phyloP scores from a whole-genome alignment of 2,329 filamentous ascomycete species.

The Fusarium bactridioides region DNA sequence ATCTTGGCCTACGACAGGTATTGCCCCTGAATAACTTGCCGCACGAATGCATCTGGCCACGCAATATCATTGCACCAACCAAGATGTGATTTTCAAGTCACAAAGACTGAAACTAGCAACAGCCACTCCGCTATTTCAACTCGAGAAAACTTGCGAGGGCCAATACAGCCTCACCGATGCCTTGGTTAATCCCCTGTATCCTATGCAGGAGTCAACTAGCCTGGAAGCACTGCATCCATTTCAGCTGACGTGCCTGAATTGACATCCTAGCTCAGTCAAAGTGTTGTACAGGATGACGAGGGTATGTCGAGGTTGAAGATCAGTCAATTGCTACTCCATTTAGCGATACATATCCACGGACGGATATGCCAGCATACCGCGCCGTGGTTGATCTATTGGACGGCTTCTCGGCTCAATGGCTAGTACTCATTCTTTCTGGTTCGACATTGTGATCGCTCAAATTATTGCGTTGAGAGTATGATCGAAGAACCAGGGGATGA shows the following conservation, averaged over 20 bases:
- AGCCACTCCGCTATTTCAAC: slow-evolving; percentile 37
- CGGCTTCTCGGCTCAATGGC: too few relatives aligned
- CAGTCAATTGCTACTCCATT: neutral
- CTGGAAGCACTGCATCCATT: slow-evolving; percentile 27
- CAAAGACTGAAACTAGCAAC: slow-evolving; percentile 18
- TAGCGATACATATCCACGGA: neutral
- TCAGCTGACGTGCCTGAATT: slow-evolving; percentile 29
- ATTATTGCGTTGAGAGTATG: too few relatives aligned
- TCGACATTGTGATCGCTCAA: neutral
- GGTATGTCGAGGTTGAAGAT: slow-evolving; percentile 2
- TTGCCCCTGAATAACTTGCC: slow-evolving; percentile 11
- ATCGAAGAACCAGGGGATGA: neutral
- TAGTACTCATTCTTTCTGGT: accelerated
- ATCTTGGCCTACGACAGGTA: slow-evolving; percentile 23
- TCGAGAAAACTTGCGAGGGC: neutral
- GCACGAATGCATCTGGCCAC: slow-evolving; percentile 15
- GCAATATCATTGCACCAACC: slow-evolving; percentile 19
- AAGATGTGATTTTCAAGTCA: neutral
- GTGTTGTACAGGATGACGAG: slow-evolving; percentile 33
- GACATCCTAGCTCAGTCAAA: slow-evolving; percentile 5
- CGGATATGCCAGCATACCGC: neutral
- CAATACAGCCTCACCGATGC: slow-evolving; percentile 16
- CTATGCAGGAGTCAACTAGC: slow-evolving; percentile 22
- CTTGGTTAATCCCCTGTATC: slow-evolving; percentile 19
- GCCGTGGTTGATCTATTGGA: neutral